phyloP scores from a whole-genome alignment of 768 basidiomycete genomes.

The Mycena albidolilacea region DNA sequence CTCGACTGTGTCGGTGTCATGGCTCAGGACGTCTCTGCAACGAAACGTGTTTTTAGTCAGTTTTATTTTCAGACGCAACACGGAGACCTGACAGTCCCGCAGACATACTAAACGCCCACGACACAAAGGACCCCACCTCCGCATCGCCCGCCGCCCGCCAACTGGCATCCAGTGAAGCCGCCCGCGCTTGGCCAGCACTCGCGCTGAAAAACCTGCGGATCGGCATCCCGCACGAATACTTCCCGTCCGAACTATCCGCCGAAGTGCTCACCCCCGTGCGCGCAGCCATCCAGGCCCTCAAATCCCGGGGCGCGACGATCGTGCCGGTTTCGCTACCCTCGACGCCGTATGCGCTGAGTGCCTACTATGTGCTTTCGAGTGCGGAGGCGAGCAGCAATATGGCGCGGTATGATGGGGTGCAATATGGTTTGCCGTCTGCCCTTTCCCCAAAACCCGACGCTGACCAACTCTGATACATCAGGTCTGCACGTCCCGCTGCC shows the following conservation, averaged over 20 bases:
- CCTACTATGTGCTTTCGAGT: slow-evolving; percentile 96
- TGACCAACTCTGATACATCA: slow-evolving; percentile 41
- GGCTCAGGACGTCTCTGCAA: slow-evolving; percentile 64
- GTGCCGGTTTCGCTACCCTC: slow-evolving; percentile 82
- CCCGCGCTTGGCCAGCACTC: slow-evolving; percentile 17
- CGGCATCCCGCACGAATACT: slow-evolving; percentile 89
- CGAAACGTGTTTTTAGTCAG: slow-evolving; percentile 77
- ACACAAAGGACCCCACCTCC: slow-evolving; percentile 83
- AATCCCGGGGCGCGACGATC: slow-evolving; percentile 73
- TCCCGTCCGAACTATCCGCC: slow-evolving; percentile 75
- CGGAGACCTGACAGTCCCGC: not conserved
- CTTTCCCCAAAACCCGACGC: not conserved
- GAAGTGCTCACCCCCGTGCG: slow-evolving; percentile 63
- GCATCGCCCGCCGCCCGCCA: slow-evolving; percentile 58
- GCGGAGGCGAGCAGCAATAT: slow-evolving; percentile 96
- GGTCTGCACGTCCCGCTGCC: slow-evolving; percentile 67
- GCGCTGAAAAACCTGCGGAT: slow-evolving; percentile 71
- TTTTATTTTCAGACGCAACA: slow-evolving; percentile 21
- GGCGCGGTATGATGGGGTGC: slow-evolving; percentile 90
- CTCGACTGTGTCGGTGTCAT: slow-evolving; percentile 95
- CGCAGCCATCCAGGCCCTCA: slow-evolving; percentile 55
- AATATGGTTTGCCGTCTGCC: slow-evolving; percentile 70
- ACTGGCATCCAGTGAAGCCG: slow-evolving; percentile 36
- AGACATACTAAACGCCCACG: slow-evolving; percentile 70
- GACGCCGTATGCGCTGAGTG: slow-evolving; percentile 82